These are phyloP conservation scores for Lipomyces kockii DNA, from an alignment of 805 yeast genomes.

Conservation along the genomic window DNA sequence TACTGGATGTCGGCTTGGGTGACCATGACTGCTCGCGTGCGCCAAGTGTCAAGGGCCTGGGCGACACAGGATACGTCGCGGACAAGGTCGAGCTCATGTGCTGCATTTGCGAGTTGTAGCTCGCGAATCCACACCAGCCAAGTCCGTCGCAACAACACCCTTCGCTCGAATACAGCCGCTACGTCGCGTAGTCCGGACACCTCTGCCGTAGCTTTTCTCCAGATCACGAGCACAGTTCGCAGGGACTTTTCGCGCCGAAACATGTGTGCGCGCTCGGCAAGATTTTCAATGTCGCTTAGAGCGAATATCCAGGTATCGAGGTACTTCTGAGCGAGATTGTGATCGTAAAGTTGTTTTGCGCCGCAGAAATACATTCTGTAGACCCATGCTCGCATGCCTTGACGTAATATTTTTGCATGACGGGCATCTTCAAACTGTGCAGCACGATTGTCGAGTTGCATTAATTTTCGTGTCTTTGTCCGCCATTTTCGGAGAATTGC, in stretches of 20 bases:
- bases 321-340: constrained; percentile 3
- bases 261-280: constrained; percentile 15
- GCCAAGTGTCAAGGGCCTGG: constrained; percentile 15
- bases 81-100: not conserved
- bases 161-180: constrained; percentile 22
- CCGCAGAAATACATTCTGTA: not conserved
- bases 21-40: not conserved
- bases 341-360: constrained; percentile 14
- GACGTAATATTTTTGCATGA: not conserved
- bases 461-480: not conserved
- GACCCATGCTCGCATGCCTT: constrained; percentile 12
- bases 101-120: not conserved
- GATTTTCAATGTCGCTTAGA: constrained; percentile 4
- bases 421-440: not conserved
- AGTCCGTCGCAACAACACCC: constrained; percentile 11
- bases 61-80: not conserved
- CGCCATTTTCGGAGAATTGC: constrained; percentile 3
- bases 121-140: constrained; percentile 22
- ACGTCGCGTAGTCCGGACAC: constrained; percentile 4
- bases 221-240: not conserved
- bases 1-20: constrained; percentile 20
- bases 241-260: not conserved
- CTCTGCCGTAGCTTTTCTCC: constrained; percentile 2
- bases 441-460: not conserved
- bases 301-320: constrained; percentile 15